Evolutionary conservation across 768 basidiomycete species (phyloP), one percentile per base, ranked within the genome.

Genomic region (Exidia glandulosa): DNA sequence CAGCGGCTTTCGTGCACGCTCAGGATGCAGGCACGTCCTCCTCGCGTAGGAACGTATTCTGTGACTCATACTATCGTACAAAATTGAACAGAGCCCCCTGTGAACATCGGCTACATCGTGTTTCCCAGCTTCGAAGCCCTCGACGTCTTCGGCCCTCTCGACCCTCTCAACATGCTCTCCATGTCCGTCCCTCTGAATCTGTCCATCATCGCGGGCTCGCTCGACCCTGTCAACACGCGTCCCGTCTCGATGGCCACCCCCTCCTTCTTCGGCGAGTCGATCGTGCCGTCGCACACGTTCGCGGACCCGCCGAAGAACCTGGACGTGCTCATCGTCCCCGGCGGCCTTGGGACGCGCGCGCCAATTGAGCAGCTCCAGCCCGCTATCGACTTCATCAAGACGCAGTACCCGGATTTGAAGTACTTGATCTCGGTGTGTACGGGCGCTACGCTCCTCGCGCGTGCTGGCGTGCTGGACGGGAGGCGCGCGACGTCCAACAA

Each of bases 261-360:
- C 31, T 37, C 7, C 25, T 25, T 33, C 23, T 25, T 19, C n/a
- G 12, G n/a, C 6, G 34, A 37, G 32, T 37, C 14, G 16, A 37
- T 58, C 19, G 45, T 37, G 31, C 57, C 57, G 9, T 37, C 57
- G 9, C 36, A 58, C 45, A 58, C 57, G 16, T 37, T 58, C 57
- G 32, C 34, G 16, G 31, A 58, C 12, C 16, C 36, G 19, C 31
- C 32, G n/a, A n/a, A n/a, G n/a, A n/a, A n/a, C 14, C 32, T 58
- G 16, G 57, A 58, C 25, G 52, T 54, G 30, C 25, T 54, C 19
- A 16, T 54, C 52, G 30, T 45, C 13, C n/a, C 41, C n/a, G n/a
- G n/a, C 41, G 41, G 41, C n/a, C n/a, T n/a, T 13, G 41, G n/a
- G 13, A 13, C 41, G 41, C 13, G 41, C n/a, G 13, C 13, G n/a